Evolutionary conservation across 768 basidiomycete species (phyloP), one percentile per base, ranked within the genome.

Genomic region (Paxillus ammoniavirescens): DNA sequence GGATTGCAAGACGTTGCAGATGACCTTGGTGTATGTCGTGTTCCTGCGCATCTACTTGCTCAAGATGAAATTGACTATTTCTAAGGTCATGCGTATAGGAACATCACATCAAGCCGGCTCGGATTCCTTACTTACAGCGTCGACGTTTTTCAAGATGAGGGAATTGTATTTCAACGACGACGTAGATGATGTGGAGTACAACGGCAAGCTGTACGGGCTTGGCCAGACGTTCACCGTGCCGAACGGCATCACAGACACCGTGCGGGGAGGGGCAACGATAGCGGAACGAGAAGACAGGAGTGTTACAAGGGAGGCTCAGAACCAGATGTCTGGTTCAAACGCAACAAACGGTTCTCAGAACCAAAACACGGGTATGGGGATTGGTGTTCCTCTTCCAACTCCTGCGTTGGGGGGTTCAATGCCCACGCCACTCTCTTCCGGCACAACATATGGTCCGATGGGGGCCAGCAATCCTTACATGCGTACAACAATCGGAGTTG

Each of bases 1-100:
- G 95, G 95, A 8, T 73, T 99, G 49, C 95, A 98, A 69, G 93
- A 98, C 58, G 89, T 98, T 28, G 95, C 96, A 40, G 94, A 98
- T 63, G 93, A 95, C 63, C 85, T 98, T 46, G 91, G 91, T 57
- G 96, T 98, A 69, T 59, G 86, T 77, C 43, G 17, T 54, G n/a
- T 42, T 13, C 17, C 57, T 50, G 42, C 17, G 5, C 18, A 10
- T 30, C 12, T 5, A 35, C 18, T 10, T 26, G 17, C 44, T 33
- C 18, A 13, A 38, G 50, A 47, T 50, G 42, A 31, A 53, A 17
- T 15, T 21, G 3, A 13, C n/a, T 47, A 4, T 18, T 48, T 47
- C 8, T 31, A 40, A 96, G 94, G 88, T 97, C 28, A 77, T 86
- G 72, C 84, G 95, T 42, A 91, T 93, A 70, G 93, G 93, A 5